These are phyloP conservation scores for Solanum lignicaule DNA, from an alignment of 257 asterid genomes.

Conservation along the genomic window DNA sequence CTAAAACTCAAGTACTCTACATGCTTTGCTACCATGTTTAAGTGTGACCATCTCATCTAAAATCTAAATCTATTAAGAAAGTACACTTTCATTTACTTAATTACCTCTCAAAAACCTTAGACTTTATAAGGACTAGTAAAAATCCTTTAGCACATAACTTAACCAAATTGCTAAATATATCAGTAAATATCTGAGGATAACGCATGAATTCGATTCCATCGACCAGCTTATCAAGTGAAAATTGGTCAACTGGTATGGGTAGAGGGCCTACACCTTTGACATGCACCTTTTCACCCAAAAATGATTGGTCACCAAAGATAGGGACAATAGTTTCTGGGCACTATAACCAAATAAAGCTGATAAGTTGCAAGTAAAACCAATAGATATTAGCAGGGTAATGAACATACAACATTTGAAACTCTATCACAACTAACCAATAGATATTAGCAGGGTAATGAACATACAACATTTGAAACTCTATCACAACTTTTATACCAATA, in stretches of 20 bases:
- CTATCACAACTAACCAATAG: conserved; percentile 47
- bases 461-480: conserved; percentile 3
- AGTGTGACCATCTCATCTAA: neutral
- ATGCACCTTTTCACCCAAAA: conserved; percentile 74
- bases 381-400: neutral
- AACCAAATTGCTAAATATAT: neutral
- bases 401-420: neutral
- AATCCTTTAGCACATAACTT: neutral
- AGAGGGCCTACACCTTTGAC: conserved; percentile 75
- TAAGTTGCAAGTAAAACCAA: neutral
- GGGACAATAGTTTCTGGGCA: conserved; percentile 83
- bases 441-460: neutral
- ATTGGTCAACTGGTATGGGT: conserved; percentile 67
- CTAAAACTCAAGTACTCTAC: neutral
- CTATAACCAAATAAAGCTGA: conserved; percentile 12
- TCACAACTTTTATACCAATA: conserved; percentile 92
- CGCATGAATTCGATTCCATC: conserved; percentile 36
- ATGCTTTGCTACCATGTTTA: neutral
- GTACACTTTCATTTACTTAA: too few relatives aligned
- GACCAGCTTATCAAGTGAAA: conserved; percentile 60
- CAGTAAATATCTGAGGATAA: conserved; percentile 33
- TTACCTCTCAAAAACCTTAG: too few relatives aligned
- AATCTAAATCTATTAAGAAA: neutral
- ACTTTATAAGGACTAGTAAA: neutral
- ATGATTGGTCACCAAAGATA: conserved; percentile 85